phyloP scores from a whole-genome alignment of 148 eudicot genomes.

The Amaranthus palmeri region DNA sequence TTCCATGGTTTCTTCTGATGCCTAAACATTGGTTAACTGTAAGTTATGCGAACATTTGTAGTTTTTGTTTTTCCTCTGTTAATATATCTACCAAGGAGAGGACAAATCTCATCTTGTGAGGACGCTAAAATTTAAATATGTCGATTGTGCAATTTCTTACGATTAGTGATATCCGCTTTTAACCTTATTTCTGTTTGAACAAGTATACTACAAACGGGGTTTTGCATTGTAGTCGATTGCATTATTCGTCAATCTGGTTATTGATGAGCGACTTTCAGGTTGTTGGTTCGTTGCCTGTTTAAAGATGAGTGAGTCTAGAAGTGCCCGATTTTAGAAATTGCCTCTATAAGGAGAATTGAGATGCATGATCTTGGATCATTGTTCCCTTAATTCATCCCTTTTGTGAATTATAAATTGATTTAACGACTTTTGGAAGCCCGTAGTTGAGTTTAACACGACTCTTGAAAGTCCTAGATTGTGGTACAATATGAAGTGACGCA shows the following conservation, averaged over 20 bases:
- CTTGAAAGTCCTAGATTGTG: too few relatives aligned
- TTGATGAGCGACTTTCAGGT: not conserved
- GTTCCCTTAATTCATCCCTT: too few relatives aligned
- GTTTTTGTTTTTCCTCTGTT: slow-evolving; percentile 7
- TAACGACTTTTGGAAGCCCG: too few relatives aligned
- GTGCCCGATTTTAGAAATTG: not conserved
- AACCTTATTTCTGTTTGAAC: too few relatives aligned
- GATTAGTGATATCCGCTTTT: not conserved
- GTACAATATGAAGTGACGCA: too few relatives aligned
- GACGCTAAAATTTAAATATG: slow-evolving; percentile 9
- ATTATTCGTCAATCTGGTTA: not conserved
- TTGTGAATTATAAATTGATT: too few relatives aligned
- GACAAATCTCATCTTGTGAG: slow-evolving; percentile 10
- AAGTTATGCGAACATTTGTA: slow-evolving; percentile 5
- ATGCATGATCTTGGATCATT: too few relatives aligned
- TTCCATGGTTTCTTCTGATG: slow-evolving; percentile 14
- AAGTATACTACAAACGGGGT: not conserved
- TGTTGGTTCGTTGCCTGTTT: not conserved
- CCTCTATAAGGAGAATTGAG: too few relatives aligned
- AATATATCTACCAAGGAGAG: slow-evolving; percentile 25
- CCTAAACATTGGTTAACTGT: slow-evolving; percentile 16
- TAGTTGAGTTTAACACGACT: too few relatives aligned
- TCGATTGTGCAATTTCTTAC: slow-evolving; percentile 7
- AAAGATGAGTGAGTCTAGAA: not conserved
- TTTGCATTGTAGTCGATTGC: too few relatives aligned